Conservation (phyloP, 495 filamentous ascomycete species). For the Aspergillus cavernicola region DNA sequence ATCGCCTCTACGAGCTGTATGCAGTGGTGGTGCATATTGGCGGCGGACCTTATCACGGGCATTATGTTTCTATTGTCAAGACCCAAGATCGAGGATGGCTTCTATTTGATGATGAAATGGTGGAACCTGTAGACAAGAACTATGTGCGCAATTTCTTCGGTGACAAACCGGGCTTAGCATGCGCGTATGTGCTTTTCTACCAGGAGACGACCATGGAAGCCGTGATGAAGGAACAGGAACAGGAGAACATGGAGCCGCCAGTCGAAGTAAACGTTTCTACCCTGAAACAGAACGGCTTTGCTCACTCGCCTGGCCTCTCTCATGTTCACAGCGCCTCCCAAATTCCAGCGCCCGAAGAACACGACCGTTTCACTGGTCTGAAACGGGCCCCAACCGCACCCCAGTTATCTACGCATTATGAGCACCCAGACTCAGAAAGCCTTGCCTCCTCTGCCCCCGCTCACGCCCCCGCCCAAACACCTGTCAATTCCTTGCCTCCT, state of each 20-base stretch:
- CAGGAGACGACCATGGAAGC: conserved; percentile 94
- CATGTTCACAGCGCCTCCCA: conserved; percentile 43
- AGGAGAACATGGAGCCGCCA: conserved; percentile 63
- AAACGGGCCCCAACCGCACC: conserved; percentile 62
- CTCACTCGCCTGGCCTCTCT: conserved; percentile 25
- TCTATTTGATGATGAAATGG: conserved; percentile 96
- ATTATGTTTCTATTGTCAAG: conserved; percentile 97
- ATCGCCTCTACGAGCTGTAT: conserved; percentile 93
- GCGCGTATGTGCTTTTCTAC: conserved; percentile 96
- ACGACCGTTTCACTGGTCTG: conserved; percentile 50
- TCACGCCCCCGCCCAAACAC: conserved; percentile 16
- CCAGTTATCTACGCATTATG: conserved; percentile 33
- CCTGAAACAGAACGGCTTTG: conserved; percentile 42
- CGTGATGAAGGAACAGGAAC: conserved; percentile 75
- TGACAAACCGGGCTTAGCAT: conserved; percentile 84
- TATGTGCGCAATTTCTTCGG: conserved; percentile 99
- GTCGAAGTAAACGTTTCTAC: conserved; percentile 55
- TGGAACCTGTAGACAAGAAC: conserved; percentile 93
- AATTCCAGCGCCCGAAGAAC: conserved; percentile 40
- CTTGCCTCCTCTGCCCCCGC: conserved; percentile 8
- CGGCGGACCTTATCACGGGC: conserved; percentile 95
- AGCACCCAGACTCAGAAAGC: conserved; percentile 27
- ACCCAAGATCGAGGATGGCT: conserved; percentile 95
- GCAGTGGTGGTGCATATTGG: conserved; percentile 99
- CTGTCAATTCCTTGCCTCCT: conserved; percentile 22